Evolutionary conservation across 441 rosid species (phyloP).

Genomic region (Heliophila coronopifolia): DNA sequence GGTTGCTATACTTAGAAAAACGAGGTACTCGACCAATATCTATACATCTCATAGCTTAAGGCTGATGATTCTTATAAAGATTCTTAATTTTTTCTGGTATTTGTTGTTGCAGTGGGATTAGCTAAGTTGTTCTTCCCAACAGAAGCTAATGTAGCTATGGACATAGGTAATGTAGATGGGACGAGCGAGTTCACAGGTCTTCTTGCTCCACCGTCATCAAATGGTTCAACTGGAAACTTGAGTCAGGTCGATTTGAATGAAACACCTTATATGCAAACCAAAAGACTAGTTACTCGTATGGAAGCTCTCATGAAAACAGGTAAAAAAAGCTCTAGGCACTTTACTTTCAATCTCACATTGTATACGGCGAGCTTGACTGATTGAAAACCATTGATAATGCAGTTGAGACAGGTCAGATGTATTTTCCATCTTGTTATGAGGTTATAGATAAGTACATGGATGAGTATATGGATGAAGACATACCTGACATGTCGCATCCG

Average conservation of each 20-base stretch:
- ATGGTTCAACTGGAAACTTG: slow-evolving; percentile 53
- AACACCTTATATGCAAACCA: slow-evolving; percentile 64
- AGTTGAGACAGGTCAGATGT: slow-evolving; percentile 85
- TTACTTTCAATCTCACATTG: background rate
- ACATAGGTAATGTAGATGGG: slow-evolving; percentile 66
- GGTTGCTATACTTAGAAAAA: slow-evolving; percentile 69
- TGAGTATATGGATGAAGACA: slow-evolving; percentile 56
- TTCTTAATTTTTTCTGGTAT: background rate
- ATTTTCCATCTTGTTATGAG: slow-evolving; percentile 71
- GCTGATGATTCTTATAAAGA: background rate
- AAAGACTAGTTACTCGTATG: slow-evolving; percentile 62
- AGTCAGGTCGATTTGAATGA: slow-evolving; percentile 83
- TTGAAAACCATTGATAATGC: slow-evolving; percentile 8
- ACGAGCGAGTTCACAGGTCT: slow-evolving; percentile 59
- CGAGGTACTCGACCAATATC: slow-evolving; percentile 45
- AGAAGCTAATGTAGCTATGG: slow-evolving; percentile 92
- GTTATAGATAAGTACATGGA: slow-evolving; percentile 60
- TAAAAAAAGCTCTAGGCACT: slow-evolving; percentile 26
- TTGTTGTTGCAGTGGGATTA: slow-evolving; percentile 59
- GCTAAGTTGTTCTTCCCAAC: slow-evolving; percentile 77
- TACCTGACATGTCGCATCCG: slow-evolving; percentile 53
- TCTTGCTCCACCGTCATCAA: slow-evolving; percentile 39
- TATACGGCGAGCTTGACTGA: background rate
- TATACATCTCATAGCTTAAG: background rate
- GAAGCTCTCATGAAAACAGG: slow-evolving; percentile 89